Conservation (phyloP, 2,329 filamentous ascomycete genomes). For the Exophiala viscosa region DNA sequence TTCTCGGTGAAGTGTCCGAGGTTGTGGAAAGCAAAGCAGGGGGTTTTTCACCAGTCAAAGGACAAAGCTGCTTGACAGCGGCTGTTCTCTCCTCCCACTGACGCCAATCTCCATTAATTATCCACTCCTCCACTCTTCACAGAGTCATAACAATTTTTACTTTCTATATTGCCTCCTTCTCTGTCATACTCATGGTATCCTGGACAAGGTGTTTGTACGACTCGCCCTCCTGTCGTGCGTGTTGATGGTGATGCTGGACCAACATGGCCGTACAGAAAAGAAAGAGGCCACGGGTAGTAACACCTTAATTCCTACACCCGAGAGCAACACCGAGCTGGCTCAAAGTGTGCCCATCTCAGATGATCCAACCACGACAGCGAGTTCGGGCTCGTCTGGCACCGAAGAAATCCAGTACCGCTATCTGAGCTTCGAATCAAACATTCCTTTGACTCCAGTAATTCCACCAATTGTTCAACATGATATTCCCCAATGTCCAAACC, state of each 20-base stretch:
- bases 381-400: neutral
- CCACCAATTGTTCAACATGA: slow-evolving; percentile 11
- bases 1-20: no score
- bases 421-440: slow-evolving; percentile 24
- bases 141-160: no score
- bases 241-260: no score
- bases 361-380: neutral
- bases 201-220: no score
- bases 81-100: no score
- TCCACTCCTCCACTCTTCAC: no score
- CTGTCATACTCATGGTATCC: neutral
- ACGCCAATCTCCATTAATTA: no score
- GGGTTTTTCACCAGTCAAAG: no score
- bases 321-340: neutral
- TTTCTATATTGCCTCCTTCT: neutral
- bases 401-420: slow-evolving; percentile 24
- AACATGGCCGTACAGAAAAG: slow-evolving; percentile 3
- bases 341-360: slow-evolving; percentile 11
- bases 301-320: slow-evolving; percentile 2
- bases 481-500: slow-evolving; percentile 50
- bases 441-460: slow-evolving; percentile 20
- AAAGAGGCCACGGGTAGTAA: neutral
- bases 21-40: no score
- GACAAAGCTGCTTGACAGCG: no score
- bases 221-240: no score